Conservation (phyloP, 192 early-diverging fungal genomes). For the Umbelopsis sp. region DNA sequence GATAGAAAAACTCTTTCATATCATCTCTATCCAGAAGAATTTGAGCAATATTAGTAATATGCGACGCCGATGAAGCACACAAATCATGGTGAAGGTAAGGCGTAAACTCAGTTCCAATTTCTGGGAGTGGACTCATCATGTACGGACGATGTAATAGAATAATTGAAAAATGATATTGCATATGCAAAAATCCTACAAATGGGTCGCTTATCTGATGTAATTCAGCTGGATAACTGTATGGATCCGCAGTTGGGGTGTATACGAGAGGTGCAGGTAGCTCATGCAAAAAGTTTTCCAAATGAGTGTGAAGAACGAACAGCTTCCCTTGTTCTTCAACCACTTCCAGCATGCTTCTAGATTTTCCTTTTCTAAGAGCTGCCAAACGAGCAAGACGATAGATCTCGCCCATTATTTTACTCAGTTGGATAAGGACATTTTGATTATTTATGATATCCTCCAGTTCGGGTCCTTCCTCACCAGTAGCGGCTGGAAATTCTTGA, state of each 20-base stretch:
- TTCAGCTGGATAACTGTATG: constrained; percentile 31
- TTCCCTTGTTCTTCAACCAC: constrained; percentile 33
- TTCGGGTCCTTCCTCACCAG: constrained; percentile 24
- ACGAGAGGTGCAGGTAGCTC: constrained; percentile 30
- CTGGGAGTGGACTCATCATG: constrained; percentile 21
- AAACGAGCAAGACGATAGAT: constrained; percentile 30
- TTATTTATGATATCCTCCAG: constrained; percentile 32
- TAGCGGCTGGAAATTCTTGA: constrained; percentile 27
- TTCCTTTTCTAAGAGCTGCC: constrained; percentile 18
- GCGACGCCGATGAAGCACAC: constrained; percentile 53
- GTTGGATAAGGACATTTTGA: constrained; percentile 36
- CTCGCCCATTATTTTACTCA: constrained; percentile 24
- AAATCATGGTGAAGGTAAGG: constrained; percentile 45
- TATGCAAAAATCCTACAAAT: constrained; percentile 56
- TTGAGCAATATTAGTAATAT: constrained; percentile 52
- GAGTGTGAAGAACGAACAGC: constrained; percentile 32
- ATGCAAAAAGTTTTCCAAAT: constrained; percentile 37
- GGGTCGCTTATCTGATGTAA: constrained; percentile 29
- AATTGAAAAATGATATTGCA: constrained; percentile 52
- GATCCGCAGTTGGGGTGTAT: constrained; percentile 32
- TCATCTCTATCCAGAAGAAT: constrained; percentile 44
- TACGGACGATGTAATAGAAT: constrained; percentile 58
- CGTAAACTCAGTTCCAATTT: constrained; percentile 30
- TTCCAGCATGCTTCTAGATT: constrained; percentile 21
- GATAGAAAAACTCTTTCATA: constrained; percentile 44